Base-by-base conservation (phyloP, 768 basidiomycete species). In the Tubosaeta sp. region DNA sequence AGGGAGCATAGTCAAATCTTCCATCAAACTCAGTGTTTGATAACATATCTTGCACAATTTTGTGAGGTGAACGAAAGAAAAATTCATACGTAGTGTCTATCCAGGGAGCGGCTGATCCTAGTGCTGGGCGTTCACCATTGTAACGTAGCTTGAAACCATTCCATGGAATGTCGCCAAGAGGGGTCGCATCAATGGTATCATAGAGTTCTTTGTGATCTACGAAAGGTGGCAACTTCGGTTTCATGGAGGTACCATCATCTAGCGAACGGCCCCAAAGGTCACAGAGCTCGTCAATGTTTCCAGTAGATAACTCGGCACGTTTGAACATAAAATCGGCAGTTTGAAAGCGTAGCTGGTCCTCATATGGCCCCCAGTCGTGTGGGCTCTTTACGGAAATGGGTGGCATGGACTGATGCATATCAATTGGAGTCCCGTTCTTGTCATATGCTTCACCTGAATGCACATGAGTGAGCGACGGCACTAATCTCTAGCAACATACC, bases 71-170 rank as follows among this genome's bases (percentile, higher is more conserved):
- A 3, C 59, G 56, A 46, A 51, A 69, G 56, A 61, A 69, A 22
- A 69, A 61, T 21, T 66, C 58, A 39, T 62, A 69, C 3, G 46
- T 50, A 9, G 53, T 46, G 0, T 48, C 51, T 58, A 66, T 70
- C 67, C 67, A 70, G 11, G 58, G 29, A 13, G 24, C 30, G 18
- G 36, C 5, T 8, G 19, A 8, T 46, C 31, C 42, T 31, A 35
- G 10, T 18, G 42, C 25, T 11, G 10, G 30, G 11, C 30, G 10
- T 30, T 35, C 34, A n/a, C 34, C 34, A 35, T 8, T 35, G 34
- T 35, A 35, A 13, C 8, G 3, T 3, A 35, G n/a, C 8, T 35
- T 14, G 34, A 35, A 35, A 3, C 4, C 3, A 3, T 35, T 2
- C 34, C 34, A 35, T 18, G 34, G 13, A 13, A 35, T 8, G 16